phyloP scores from a whole-genome alignment of 352 stramenopile genomes.

The Globisporangium carolinianum region DNA sequence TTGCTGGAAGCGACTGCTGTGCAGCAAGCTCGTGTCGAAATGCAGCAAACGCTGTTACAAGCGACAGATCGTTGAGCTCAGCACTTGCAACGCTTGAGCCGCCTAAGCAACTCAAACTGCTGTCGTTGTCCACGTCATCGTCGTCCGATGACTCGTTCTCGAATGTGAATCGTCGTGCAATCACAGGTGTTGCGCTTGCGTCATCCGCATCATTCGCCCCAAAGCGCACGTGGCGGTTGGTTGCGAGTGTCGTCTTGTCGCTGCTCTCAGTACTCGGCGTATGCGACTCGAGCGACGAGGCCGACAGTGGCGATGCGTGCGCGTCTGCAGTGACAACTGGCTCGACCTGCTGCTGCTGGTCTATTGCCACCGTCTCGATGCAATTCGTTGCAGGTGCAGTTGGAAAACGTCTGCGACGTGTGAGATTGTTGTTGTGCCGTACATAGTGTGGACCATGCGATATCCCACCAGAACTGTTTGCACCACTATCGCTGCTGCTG shows the following conservation, averaged over 20 bases:
- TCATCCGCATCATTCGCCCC: too few relatives aligned
- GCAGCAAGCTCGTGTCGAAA: constrained; percentile 33
- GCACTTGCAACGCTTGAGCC: constrained; percentile 44
- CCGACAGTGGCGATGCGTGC: neutral
- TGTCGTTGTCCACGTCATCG: constrained; percentile 19
- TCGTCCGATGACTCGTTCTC: constrained; percentile 47
- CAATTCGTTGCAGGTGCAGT: too few relatives aligned
- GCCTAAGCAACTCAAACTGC: constrained; percentile 38
- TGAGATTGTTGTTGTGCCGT: too few relatives aligned
- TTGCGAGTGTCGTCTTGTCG: constrained; percentile 20
- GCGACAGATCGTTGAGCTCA: constrained; percentile 50
- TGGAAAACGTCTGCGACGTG: too few relatives aligned
- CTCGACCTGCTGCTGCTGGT: too few relatives aligned
- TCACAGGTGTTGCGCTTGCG: constrained; percentile 30
- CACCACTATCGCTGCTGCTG: neutral
- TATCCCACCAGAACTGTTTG: too few relatives aligned
- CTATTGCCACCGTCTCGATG: too few relatives aligned
- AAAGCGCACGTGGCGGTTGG: neutral
- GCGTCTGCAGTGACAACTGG: too few relatives aligned
- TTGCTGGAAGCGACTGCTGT: neutral
- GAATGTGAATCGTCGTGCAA: constrained; percentile 58
- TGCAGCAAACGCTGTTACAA: constrained; percentile 38
- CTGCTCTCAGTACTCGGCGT: constrained; percentile 49
- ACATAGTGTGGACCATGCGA: too few relatives aligned
- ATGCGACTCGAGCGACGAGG: constrained; percentile 1